These are phyloP conservation scores for Xylariaceae sp. DNA, from an alignment of 2,329 filamentous ascomycete genomes.

Conservation along the genomic window DNA sequence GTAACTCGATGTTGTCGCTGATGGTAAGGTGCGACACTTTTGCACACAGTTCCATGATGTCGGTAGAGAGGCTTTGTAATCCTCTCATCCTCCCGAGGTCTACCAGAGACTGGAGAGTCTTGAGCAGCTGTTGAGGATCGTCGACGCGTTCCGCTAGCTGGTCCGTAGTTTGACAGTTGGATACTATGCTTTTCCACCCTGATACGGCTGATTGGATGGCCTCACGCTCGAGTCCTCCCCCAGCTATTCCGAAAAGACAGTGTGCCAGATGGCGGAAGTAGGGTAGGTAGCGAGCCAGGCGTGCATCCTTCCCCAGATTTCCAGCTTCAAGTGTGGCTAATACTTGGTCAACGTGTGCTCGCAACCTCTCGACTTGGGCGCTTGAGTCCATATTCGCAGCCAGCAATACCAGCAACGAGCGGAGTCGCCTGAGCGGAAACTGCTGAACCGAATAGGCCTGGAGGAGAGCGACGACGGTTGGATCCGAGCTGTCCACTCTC, in stretches of 20 bases:
- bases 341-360: slow-evolving; percentile 35
- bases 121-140: slow-evolving; percentile 43
- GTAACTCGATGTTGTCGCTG: slow-evolving; percentile 31
- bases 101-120: slow-evolving; percentile 45
- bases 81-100: slow-evolving; percentile 49
- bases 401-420: slow-evolving; percentile 46
- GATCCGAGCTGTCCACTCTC: slow-evolving; percentile 38
- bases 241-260: slow-evolving; percentile 40
- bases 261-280: slow-evolving; percentile 43
- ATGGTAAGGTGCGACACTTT: slow-evolving; percentile 36
- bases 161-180: slow-evolving; percentile 33
- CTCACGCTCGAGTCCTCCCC: slow-evolving; percentile 33
- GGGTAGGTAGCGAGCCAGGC: slow-evolving; percentile 40
- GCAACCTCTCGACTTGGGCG: slow-evolving; percentile 35
- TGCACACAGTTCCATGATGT: slow-evolving; percentile 42
- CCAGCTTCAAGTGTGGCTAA: slow-evolving; percentile 33
- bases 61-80: slow-evolving; percentile 40
- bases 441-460: slow-evolving; percentile 44
- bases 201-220: slow-evolving; percentile 34
- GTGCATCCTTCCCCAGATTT: slow-evolving; percentile 40
- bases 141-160: slow-evolving; percentile 44
- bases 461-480: slow-evolving; percentile 43
- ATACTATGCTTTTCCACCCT: slow-evolving; percentile 41
- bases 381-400: slow-evolving; percentile 43
- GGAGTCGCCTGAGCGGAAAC: slow-evolving; percentile 48